These are phyloP conservation scores for Anethum foeniculum DNA, from an alignment of 140 eudicot species.

Conservation along the genomic window DNA sequence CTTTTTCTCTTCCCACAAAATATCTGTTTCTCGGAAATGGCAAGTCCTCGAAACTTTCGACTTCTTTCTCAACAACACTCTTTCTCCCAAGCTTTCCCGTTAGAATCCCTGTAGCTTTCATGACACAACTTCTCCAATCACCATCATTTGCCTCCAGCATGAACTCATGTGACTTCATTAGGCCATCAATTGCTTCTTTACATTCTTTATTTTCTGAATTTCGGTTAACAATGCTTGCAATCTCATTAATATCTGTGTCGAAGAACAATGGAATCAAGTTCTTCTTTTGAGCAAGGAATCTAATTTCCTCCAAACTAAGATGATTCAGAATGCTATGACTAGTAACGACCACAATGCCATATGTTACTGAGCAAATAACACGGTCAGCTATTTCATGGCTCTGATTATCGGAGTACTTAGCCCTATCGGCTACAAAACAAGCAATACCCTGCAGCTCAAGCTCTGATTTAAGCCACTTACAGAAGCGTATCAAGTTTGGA, in stretches of 20 bases:
- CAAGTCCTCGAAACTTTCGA: conserved; percentile 42
- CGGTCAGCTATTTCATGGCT: conserved; percentile 84
- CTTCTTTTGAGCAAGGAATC: conserved; percentile 78
- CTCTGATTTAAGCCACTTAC: conserved; percentile 85
- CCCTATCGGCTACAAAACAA: conserved; percentile 73
- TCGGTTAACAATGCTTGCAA: conserved; percentile 20
- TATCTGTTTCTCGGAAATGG: conserved; percentile 51
- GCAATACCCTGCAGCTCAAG: conserved; percentile 89
- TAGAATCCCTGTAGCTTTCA: conserved; percentile 45
- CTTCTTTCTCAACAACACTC: conserved; percentile 47
- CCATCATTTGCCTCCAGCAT: conserved; percentile 62
- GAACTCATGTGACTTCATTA: conserved; percentile 47
- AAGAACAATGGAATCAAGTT: conserved; percentile 75
- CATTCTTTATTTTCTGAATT: conserved; percentile 56
- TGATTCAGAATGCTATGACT: conserved; percentile 40
- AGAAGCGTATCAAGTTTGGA: conserved; percentile 57
- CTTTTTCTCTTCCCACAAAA: conserved; percentile 72
- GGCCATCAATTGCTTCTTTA: conserved; percentile 56
- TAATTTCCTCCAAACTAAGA: conserved; percentile 54
- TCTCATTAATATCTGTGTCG: conserved; percentile 37
- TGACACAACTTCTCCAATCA: conserved; percentile 67
- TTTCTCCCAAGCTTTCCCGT: conserved; percentile 69
- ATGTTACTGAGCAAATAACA: conserved; percentile 64
- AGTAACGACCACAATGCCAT: conserved; percentile 62
- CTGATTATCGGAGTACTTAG: conserved; percentile 56